Conservation (phyloP, 1,284 basidiomycete species). For the Ustilago lituana region DNA sequence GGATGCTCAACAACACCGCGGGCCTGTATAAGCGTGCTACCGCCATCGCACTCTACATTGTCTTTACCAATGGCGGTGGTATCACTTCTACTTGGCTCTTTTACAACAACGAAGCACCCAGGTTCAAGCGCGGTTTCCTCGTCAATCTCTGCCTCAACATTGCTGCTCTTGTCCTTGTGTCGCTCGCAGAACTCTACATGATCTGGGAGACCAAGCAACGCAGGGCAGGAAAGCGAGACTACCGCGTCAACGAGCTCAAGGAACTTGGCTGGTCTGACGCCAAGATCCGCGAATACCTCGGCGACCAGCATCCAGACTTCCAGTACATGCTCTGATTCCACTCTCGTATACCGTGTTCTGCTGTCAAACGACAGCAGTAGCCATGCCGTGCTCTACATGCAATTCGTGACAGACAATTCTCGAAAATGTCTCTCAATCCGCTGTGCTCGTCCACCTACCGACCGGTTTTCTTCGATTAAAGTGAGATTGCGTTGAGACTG, state of each 20-base stretch:
- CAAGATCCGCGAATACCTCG: conserved; percentile 54
- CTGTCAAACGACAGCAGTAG: neutral
- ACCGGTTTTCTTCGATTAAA: too few species aligned
- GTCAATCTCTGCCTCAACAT: conserved; percentile 51
- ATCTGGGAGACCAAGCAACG: conserved; percentile 48
- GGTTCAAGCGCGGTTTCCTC: conserved; percentile 46
- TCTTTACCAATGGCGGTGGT: conserved; percentile 57
- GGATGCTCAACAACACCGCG: conserved; percentile 52
- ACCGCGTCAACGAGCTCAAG: conserved; percentile 41
- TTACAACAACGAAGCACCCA: conserved; percentile 42
- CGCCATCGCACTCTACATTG: conserved; percentile 51
- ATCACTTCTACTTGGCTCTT: conserved; percentile 57
- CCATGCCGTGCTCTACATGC: conserved; percentile 1
- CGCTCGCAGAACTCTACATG: conserved; percentile 49
- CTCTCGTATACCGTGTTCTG: conserved; percentile 3
- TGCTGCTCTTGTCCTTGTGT: conserved; percentile 38
- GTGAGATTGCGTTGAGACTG: too few species aligned
- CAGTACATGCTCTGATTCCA: conserved; percentile 36
- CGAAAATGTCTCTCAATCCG: too few species aligned
- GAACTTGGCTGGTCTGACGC: conserved; percentile 45
- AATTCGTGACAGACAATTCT: neutral
- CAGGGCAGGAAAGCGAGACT: conserved; percentile 47
- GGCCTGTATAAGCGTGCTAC: conserved; percentile 60
- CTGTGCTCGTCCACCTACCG: too few species aligned
- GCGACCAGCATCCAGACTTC: conserved; percentile 60